These are phyloP conservation scores for Amesomyces nigricolor DNA, from an alignment of 2,329 filamentous ascomycete species.

Conservation along the genomic window DNA sequence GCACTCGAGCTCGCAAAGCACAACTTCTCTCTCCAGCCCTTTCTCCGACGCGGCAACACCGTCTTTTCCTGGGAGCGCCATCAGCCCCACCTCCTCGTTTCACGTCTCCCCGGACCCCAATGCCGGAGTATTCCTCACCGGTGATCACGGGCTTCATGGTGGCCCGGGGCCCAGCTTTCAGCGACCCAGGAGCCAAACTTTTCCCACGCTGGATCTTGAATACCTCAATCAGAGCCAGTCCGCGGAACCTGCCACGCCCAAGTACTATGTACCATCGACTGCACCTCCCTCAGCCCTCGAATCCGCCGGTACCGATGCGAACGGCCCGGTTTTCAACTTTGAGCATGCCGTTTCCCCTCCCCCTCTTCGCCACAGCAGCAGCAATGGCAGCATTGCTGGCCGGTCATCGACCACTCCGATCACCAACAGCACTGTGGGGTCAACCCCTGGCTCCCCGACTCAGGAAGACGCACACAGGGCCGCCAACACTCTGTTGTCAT, in stretches of 20 bases:
- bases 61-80: slow-evolving; percentile 64
- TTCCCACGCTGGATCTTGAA: slow-evolving; percentile 65
- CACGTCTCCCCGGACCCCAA: slow-evolving; percentile 69
- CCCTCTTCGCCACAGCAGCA: slow-evolving; percentile 47
- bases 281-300: slow-evolving; percentile 49
- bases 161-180: slow-evolving; percentile 50
- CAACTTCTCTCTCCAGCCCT: slow-evolving; percentile 61
- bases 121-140: slow-evolving; percentile 54
- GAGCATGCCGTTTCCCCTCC: slow-evolving; percentile 41
- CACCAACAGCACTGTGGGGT: slow-evolving; percentile 41
- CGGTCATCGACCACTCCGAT: slow-evolving; percentile 20
- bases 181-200: slow-evolving; percentile 80
- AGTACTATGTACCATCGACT: slow-evolving; percentile 42
- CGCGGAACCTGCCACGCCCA: slow-evolving; percentile 45
- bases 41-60: slow-evolving; percentile 59
- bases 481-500: slow-evolving; percentile 73
- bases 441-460: slow-evolving; percentile 61
- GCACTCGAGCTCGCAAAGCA: slow-evolving; percentile 60
- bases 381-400: slow-evolving; percentile 42
- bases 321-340: slow-evolving; percentile 38
- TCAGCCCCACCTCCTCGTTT: slow-evolving; percentile 71
- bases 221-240: slow-evolving; percentile 42
- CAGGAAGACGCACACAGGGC: slow-evolving; percentile 82
- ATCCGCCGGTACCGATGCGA: slow-evolving; percentile 45
- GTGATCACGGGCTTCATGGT: slow-evolving; percentile 34